Evolutionary conservation across 805 yeast genomes (phyloP).

Genomic region (Metschnikowia proteae): DNA sequence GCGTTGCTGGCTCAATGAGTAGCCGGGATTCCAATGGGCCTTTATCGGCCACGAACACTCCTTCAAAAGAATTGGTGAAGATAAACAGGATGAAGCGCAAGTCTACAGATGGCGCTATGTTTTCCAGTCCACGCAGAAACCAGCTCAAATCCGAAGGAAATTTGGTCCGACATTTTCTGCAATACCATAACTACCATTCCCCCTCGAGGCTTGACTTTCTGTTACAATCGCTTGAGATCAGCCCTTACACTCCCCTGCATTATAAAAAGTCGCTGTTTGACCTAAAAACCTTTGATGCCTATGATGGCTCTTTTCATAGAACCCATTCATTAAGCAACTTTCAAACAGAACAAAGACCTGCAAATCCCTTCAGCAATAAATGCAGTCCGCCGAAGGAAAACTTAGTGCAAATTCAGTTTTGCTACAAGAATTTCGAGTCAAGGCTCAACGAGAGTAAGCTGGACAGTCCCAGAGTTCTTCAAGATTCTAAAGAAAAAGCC

Average conservation of each 20-base stretch:
- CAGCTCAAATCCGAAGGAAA: slow-evolving; percentile 3
- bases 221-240: not conserved
- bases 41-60: slow-evolving; percentile 1
- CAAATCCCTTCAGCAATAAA: not conserved
- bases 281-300: not conserved
- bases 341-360: slow-evolving; percentile 2
- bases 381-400: slow-evolving; percentile 5
- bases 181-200: not conserved
- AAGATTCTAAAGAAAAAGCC: slow-evolving; percentile 23
- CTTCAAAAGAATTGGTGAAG: not conserved
- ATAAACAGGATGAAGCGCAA: not conserved
- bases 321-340: slow-evolving; percentile 37
- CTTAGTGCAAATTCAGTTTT: slow-evolving; percentile 3
- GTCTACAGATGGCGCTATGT: not conserved
- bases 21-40: slow-evolving; percentile 1
- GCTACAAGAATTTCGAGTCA: slow-evolving; percentile 8
- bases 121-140: not conserved
- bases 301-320: slow-evolving; percentile 13
- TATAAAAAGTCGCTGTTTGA: not conserved
- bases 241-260: not conserved
- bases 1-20: not conserved
- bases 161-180: slow-evolving; percentile 1
- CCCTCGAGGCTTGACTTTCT: slow-evolving; percentile 2
- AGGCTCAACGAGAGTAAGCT: slow-evolving; percentile 8
- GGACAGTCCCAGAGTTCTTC: slow-evolving; percentile 6